Evolutionary conservation across 1,284 basidiomycete genomes (phyloP), one percentile per base, ranked within the genome.

Genomic region (Tylopilus sp.): DNA sequence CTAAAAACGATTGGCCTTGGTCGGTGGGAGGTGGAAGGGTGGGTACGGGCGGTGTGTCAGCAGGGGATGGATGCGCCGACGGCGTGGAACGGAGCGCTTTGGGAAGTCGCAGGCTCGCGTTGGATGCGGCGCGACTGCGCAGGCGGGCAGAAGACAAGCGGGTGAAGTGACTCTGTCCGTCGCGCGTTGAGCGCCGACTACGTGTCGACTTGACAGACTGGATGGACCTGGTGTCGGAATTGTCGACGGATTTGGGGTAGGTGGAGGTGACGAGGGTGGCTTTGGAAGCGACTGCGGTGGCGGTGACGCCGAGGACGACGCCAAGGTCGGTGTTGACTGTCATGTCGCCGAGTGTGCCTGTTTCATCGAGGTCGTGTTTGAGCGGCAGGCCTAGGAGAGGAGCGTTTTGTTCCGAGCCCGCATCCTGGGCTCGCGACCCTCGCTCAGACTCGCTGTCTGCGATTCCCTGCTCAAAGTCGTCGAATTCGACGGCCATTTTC

Each of bases 401-500:
- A 7, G 7, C 17, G 15, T 20, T 12, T 41, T 26, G 24, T 15
- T 29, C 39, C 9, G 7, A 15, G 15, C 4, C 36, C 36, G 18
- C 40, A 7, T 24, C 37, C 18, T 30, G 4, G n/a, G 18, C 7
- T 7, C 57, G 57, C 4, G 49, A 54, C 2, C 17, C 58, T 9
- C 61, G 63, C 42, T 71, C 67, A 28, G 48, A 20, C 17, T 53
- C 50, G 18, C 45, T 50, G 18, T 57, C 62, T 47, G 36, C 53
- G n/a, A 64, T 70, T 11, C 65, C 68, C 26, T 73, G 64, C 10
- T 67, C 70, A 57, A 54, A 70, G 43, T 80, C 77, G 60, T 88
- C 83, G 58, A 88, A 74, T 62, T 88, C 84, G 46, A 71, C 65
- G 2, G 86, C 88, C 57, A 88, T 71, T 36, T 77, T 78, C 59